Percentiles rank a stretch among this genome's conserved stretches.
These are phyloP conservation scores for Ilex aquifolium DNA, from an alignment of 257 asterid species.

Conservation along the genomic window DNA sequence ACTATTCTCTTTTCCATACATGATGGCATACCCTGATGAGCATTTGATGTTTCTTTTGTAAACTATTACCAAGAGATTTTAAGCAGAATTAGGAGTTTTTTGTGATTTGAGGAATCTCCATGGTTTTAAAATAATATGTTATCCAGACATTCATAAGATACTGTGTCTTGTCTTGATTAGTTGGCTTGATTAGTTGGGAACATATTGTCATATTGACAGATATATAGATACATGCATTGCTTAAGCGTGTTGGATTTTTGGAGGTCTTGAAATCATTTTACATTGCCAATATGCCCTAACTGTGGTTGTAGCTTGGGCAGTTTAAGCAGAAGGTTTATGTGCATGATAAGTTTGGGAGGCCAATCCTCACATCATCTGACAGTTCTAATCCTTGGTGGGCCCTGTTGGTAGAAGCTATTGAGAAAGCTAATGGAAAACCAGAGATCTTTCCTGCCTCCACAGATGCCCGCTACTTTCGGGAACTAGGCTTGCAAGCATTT, in stretches of 20 bases:
- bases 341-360: conserved; percentile 60
- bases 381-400: conserved; percentile 92
- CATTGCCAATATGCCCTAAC: not conserved
- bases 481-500: conserved; percentile 70
- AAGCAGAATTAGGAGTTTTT: too few relatives aligned
- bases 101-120: too few relatives aligned
- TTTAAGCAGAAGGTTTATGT: conserved; percentile 54
- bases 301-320: conserved; percentile 40
- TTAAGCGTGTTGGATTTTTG: not conserved
- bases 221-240: too few relatives aligned
- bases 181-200: too few relatives aligned
- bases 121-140: too few relatives aligned
- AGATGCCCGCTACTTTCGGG: conserved; percentile 85
- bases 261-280: not conserved
- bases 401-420: conserved; percentile 60
- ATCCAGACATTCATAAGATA: too few relatives aligned
- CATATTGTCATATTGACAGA: too few relatives aligned
- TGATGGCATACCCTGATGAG: too few relatives aligned
- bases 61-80: too few relatives aligned
- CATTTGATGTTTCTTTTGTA: too few relatives aligned
- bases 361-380: conserved; percentile 55
- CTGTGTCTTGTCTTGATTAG: too few relatives aligned
- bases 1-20: too few relatives aligned
- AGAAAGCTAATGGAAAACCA: conserved; percentile 64
- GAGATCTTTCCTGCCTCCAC: conserved; percentile 95